Base-by-base conservation (phyloP, 371 early-diverging fungal species). In the Encephalitozoon romaleae region DNA sequence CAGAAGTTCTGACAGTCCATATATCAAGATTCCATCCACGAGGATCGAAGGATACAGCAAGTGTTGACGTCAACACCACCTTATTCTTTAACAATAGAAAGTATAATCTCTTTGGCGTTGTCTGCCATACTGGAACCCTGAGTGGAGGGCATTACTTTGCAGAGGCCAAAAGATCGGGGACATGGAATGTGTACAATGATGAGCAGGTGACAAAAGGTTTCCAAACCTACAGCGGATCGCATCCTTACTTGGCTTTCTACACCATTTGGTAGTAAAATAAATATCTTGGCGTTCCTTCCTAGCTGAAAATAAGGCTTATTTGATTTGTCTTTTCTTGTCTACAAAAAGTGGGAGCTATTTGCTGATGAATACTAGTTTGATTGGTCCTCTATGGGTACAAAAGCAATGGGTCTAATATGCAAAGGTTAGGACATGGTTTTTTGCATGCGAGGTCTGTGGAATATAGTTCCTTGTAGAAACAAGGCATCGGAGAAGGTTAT, bases 71-170 rank as follows among this genome's bases (percentile, higher is more conserved):
- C 15, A 45, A 59, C 39, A 72, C 70, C 8, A 52, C 38, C 6
- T 9, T 78, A 9, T 38, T 59, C 12, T 70, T 78, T 6, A 55
- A 53, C 12, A 68, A 68, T 59, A 72, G 43, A 42, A 67, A 18
- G 12, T 82, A 77, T 45, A 53, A 47, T n/a, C 30, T 65, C 32
- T 67, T 67, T 39, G 82, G 79, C 11, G 47, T 72, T 43, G 71
- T 79, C 15, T 79, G 82, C 64, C 82, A 82, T 30, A 72, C 6
- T 30, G 82, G 82, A 34, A 65, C 23, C 26, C 26, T 82, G 15
- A 64, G 65, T 30, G 55, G 30, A 12, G 82, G 82, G 6, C 82
- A 82, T 39, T 82, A 82, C 66, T 54, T 45, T 72, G 47, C 82
- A 47, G 43, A 69, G 54, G 70, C 70, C 43, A 77, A 75, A 74